Base-by-base conservation (phyloP, 495 filamentous ascomycete species). In the Niebla homalea region DNA sequence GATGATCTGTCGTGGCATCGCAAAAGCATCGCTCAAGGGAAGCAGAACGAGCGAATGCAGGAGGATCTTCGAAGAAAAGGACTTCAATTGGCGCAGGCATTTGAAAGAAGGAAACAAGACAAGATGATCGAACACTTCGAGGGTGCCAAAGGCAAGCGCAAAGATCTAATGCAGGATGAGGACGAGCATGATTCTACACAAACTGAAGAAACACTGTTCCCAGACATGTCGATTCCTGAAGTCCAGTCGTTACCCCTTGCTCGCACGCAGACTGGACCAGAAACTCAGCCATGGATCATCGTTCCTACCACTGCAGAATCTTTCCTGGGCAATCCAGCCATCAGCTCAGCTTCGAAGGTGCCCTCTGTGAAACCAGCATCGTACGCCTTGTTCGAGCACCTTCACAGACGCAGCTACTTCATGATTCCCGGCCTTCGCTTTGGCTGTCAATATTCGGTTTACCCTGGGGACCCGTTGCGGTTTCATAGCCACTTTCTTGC, bases 401-500 rank as follows among this genome's bases (percentile, higher is more conserved):
- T 97, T 18, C 89, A 96, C 57, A 67, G 73, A 7, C 67, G 75
- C 14, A 83, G 80, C 35, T 98, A 95, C 64, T 98, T 83, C 67
- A 75, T 93, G 36, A 84, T 84, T 38, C 93, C 92, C 1, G 92
- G 93, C 8, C 72, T 98, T 25, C 85, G 92, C 22, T 98, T 98
- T 59, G 92, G 92, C 29, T 93, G 88, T 59, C 80, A 94, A 60
- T 95, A 87, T 67, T 83, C 85, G 50, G 89, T 89, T 1, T 97
- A 98, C 60, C 92, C 92, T 0, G 93, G 93, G 29, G 92, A 98
- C 64, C 86, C 92, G 0, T 69, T 97, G 23, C 83, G 93, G 10
- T 98, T 90, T 66, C 92, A 98, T 64, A 86, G 84, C 32, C 92
- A 97, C 63, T 97, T 95, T 61, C 66, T 94, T 49, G 84, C 80